Evolutionary conservation across 2,329 filamentous ascomycete species (phyloP).

Genomic region (Blastomyces silverae): DNA sequence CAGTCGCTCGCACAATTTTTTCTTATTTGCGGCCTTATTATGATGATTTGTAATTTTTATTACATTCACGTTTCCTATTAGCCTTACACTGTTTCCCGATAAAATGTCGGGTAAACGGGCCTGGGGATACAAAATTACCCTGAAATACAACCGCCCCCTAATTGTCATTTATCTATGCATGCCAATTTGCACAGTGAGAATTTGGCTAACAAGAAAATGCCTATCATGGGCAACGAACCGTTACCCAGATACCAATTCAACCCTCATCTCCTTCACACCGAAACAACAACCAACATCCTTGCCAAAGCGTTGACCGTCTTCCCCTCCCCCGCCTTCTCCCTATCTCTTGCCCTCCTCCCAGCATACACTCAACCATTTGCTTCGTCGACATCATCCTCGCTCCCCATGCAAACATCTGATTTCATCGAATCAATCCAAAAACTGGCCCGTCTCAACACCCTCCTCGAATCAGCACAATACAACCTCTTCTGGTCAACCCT

Average conservation of each 20-base stretch:
- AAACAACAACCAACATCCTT: conserved; percentile 97
- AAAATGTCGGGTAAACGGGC: conserved; percentile 56
- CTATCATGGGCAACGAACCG: conserved; percentile 5
- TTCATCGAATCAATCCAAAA: conserved; percentile 86
- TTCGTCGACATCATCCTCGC: conserved; percentile 43
- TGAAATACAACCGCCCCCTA: conserved; percentile 1
- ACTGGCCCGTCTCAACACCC: conserved; percentile 72
- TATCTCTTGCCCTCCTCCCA: conserved; percentile 88
- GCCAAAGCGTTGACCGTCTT: conserved; percentile 97
- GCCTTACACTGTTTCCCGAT: conserved; percentile 36
- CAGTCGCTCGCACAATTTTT: neutral
- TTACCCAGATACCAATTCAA: conserved; percentile 93
- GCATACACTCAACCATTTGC: conserved; percentile 65
- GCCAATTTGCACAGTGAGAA: neutral
- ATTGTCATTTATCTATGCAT: neutral
- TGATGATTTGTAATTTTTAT: conserved; percentile 61
- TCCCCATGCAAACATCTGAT: conserved; percentile 38
- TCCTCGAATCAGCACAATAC: conserved; percentile 88
- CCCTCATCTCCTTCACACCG: conserved; percentile 92
- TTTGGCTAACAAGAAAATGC: neutral
- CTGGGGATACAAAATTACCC: conserved; percentile 15
- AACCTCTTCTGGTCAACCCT: conserved; percentile 86
- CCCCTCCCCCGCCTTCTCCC: conserved; percentile 89
- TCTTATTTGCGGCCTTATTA: conserved; percentile 25
- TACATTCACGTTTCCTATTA: conserved; percentile 94